Evolutionary conservation across 306 rosid species (phyloP).

Genomic region (Trifolium subterraneum): DNA sequence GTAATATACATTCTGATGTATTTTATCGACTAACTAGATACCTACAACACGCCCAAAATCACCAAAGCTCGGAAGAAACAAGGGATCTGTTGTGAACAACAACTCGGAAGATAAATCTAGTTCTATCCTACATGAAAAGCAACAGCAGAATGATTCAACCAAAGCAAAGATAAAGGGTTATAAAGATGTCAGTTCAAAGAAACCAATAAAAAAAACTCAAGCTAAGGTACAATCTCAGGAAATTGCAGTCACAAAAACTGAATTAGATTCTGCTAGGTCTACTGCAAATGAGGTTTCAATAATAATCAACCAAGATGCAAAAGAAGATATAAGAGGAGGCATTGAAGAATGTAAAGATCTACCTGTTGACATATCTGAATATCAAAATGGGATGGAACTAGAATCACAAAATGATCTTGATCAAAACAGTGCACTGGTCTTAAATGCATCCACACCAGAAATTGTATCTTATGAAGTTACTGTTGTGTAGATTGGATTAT

Average conservation of each 20-base stretch:
- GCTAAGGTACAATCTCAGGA: conserved; percentile 54
- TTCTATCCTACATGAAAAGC: conserved; percentile 56
- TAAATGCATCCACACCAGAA: conserved; percentile 51
- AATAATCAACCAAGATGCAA: conserved; percentile 48
- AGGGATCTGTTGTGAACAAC: conserved; percentile 53
- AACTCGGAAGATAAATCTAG: conserved; percentile 55
- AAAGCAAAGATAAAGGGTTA: conserved; percentile 48
- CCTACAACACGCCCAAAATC: conserved; percentile 93
- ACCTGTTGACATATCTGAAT: conserved; percentile 37
- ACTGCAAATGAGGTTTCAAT: conserved; percentile 38
- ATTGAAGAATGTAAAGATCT: conserved; percentile 50
- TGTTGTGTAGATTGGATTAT: conserved; percentile 53
- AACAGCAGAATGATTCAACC: conserved; percentile 54
- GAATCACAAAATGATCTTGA: conserved; percentile 42
- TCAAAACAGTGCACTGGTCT: conserved; percentile 44
- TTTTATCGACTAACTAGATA: conserved; percentile 54
- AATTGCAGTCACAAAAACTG: conserved; percentile 46
- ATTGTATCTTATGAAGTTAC: conserved; percentile 67
- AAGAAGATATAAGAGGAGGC: conserved; percentile 37
- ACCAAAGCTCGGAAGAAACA: conserved; percentile 90
- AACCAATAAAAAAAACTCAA: conserved; percentile 59
- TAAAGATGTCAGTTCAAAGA: conserved; percentile 62
- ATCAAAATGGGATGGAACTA: conserved; percentile 38
- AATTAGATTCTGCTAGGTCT: conserved; percentile 37
- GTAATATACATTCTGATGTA: conserved; percentile 1